Percentiles rank a stretch among this genome's conserved stretches.
phyloP scores from a whole-genome alignment of 2,329 filamentous ascomycete species.

The Incumbomyces lentus region DNA sequence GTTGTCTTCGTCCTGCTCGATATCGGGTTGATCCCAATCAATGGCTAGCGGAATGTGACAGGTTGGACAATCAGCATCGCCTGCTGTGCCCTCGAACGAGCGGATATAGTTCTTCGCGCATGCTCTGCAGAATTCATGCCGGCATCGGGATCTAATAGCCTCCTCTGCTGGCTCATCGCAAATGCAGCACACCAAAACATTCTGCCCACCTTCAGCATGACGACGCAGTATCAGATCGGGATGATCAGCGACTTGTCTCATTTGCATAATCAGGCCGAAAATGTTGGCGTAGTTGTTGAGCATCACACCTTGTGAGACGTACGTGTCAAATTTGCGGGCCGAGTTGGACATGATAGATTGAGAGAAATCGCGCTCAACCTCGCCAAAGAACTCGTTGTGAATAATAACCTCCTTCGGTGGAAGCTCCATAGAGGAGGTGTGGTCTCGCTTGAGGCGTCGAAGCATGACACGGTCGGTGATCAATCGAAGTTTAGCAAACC shows the following conservation, averaged over 20 bases:
- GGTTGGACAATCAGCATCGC: slow-evolving; percentile 59
- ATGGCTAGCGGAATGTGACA: slow-evolving; percentile 87
- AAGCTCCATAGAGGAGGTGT: slow-evolving; percentile 90
- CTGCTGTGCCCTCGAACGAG: slow-evolving; percentile 54
- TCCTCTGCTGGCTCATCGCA: slow-evolving; percentile 96
- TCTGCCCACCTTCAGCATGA: slow-evolving; percentile 73
- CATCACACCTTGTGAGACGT: slow-evolving; percentile 86
- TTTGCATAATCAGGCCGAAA: slow-evolving; percentile 97
- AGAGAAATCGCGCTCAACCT: slow-evolving; percentile 92
- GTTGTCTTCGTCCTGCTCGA: slow-evolving; percentile 76
- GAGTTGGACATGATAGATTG: slow-evolving; percentile 90
- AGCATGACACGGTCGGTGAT: slow-evolving; percentile 94
- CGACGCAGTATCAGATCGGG: slow-evolving; percentile 90
- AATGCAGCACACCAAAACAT: slow-evolving; percentile 82
- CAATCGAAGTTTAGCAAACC: slow-evolving; percentile 71
- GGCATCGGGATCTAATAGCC: slow-evolving; percentile 81
- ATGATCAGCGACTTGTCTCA: slow-evolving; percentile 95
- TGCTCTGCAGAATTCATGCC: slow-evolving; percentile 79
- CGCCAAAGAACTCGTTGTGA: slow-evolving; percentile 91
- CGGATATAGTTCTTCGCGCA: slow-evolving; percentile 72
- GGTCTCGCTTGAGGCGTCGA: slow-evolving; percentile 83
- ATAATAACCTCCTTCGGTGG: slow-evolving; percentile 89
- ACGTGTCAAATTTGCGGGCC: slow-evolving; percentile 83
- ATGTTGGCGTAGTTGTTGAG: slow-evolving; percentile 98
- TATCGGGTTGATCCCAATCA: slow-evolving; percentile 88